phyloP scores from a whole-genome alignment of 495 filamentous ascomycete genomes.

The Annulohypoxylon bovei region DNA sequence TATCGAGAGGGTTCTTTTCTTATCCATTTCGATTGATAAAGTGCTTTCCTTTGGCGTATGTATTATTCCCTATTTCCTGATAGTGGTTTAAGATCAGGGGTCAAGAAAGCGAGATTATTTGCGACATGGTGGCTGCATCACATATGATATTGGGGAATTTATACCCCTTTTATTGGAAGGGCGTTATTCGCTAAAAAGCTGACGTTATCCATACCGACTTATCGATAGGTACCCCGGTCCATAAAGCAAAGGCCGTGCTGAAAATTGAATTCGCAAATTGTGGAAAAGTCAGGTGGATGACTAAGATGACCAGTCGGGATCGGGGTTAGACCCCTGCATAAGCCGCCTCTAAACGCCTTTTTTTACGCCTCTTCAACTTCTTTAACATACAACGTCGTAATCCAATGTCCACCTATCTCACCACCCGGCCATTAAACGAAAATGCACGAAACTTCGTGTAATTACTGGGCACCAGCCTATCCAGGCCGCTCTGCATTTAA shows the following conservation, averaged over 20 bases:
- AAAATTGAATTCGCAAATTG: neutral
- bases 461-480: neutral
- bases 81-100: neutral
- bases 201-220: neutral
- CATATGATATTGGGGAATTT: neutral
- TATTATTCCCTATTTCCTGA: neutral
- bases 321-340: neutral
- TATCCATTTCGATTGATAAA: neutral
- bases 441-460: neutral
- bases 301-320: neutral
- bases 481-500: neutral
- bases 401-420: neutral
- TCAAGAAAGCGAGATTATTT: neutral
- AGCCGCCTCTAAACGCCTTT: neutral
- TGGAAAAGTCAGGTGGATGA: neutral
- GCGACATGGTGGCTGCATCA: neutral
- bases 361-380: neutral
- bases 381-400: neutral
- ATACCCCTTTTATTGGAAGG: neutral
- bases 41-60: neutral
- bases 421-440: neutral
- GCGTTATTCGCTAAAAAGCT: neutral
- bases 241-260: too few species aligned
- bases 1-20: neutral
- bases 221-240: neutral